Evolutionary conservation across 129 eudicot genomes (phyloP), one percentile per base, ranked within the genome.

Genomic region (Arctium lappa): DNA sequence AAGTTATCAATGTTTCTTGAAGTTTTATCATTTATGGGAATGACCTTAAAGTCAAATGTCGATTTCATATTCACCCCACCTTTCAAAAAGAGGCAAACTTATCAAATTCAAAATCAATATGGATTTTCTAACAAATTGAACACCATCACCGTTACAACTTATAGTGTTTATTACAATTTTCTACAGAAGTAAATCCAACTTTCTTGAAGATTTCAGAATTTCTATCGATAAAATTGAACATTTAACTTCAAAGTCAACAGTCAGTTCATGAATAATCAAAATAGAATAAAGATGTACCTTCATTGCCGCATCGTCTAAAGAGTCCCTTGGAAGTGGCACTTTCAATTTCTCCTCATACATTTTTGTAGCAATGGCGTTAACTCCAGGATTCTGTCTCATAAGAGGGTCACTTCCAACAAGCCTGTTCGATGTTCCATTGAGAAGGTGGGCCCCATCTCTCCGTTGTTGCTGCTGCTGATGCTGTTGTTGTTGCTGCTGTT

Each of bases 321-420:
- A 84, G 79, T 91, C 95, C 74, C 95, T 81, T 42, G 89, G 90
- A 29, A 85, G 84, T 18, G 95, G 95, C 40, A 86, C 81, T 86
- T 95, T 93, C 73, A 95, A 75, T 38, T 93, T 88, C 60, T 96
- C 99, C 86, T 93, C 98, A 1, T 96, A 96, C 92, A 96, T 93
- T 86, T 96, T 93, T 37, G 99, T 87, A 68, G 98, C 99, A 86
- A 93, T 77, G 8, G 94, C 95, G 83, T 88, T 96, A 46, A 92
- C 99, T 40, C 97, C 96, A 3, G 99, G 86, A 78, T 91, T 96
- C 75, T 91, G 97, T 75, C 98, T 86, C 91, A 91, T 82, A 50
- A 88, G 91, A 72, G 99, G 87, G 29, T 96, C 99, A 34, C 80
- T 95, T 74, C 99, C 99, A 70, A 80, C 90, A 86, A 86, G 89